Evolutionary conservation across 306 rosid species (phyloP).

Genomic region (Casuarina equisetifolia): DNA sequence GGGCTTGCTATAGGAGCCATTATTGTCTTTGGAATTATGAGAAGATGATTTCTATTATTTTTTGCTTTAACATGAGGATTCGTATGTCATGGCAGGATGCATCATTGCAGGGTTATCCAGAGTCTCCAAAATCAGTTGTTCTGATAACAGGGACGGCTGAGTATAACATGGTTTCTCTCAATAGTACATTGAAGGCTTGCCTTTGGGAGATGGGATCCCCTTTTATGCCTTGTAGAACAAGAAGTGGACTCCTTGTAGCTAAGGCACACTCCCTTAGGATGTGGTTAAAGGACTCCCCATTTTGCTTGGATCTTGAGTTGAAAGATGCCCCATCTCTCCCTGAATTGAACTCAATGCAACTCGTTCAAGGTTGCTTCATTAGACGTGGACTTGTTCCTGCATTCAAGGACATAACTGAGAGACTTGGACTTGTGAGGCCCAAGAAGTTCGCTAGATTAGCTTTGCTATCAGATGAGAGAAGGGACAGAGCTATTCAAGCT

Average conservation of each 20-base stretch:
- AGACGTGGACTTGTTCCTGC: slow-evolving; percentile 92
- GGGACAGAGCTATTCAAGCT: slow-evolving; percentile 64
- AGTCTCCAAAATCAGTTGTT: slow-evolving; percentile 90
- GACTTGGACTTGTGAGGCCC: slow-evolving; percentile 76
- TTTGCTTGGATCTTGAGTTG: slow-evolving; percentile 91
- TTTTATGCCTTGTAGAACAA: slow-evolving; percentile 81
- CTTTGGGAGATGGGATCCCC: slow-evolving; percentile 99
- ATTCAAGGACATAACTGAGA: slow-evolving; percentile 71
- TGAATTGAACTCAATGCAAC: slow-evolving; percentile 69
- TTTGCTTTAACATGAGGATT: slow-evolving; percentile 18
- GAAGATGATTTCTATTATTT: not conserved
- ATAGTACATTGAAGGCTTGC: slow-evolving; percentile 73
- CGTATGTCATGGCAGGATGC: slow-evolving; percentile 70
- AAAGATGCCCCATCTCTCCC: slow-evolving; percentile 70
- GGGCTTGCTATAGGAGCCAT: not conserved
- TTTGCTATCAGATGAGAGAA: slow-evolving; percentile 73
- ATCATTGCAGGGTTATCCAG: slow-evolving; percentile 82
- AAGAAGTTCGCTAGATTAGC: slow-evolving; percentile 90
- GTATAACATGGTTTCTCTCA: slow-evolving; percentile 85
- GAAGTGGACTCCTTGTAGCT: slow-evolving; percentile 81
- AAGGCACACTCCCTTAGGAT: slow-evolving; percentile 94
- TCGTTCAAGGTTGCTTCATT: slow-evolving; percentile 77
- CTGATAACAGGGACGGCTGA: slow-evolving; percentile 90
- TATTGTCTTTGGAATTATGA: not conserved
- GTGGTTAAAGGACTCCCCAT: slow-evolving; percentile 97